These are phyloP conservation scores for Trypanosoma vivax DNA, from an alignment of 208 protist species.

Conservation along the genomic window DNA sequence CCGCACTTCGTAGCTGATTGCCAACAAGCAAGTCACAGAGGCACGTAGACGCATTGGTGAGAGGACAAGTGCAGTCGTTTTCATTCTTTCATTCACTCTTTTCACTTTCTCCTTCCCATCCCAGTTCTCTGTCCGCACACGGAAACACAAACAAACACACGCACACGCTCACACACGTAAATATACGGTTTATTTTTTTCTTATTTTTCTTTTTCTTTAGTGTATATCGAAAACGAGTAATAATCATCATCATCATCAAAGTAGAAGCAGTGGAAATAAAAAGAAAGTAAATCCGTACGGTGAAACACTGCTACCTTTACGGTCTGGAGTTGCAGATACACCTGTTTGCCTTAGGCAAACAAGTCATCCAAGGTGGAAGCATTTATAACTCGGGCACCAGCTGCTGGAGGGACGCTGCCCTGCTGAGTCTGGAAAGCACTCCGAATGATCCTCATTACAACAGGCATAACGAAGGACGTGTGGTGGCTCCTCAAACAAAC, in stretches of 20 bases:
- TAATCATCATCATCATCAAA: too few species aligned
- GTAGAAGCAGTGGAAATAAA: background rate
- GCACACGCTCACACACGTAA: background rate
- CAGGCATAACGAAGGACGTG: slow-evolving; percentile 3
- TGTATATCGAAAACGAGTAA: background rate
- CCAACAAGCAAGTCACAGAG: too few species aligned
- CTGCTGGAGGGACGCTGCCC: background rate
- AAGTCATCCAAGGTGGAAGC: slow-evolving; percentile 30
- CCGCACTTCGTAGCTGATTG: too few species aligned
- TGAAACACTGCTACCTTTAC: too few species aligned
- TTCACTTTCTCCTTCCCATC: too few species aligned
- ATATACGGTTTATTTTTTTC: background rate
- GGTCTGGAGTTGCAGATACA: background rate
- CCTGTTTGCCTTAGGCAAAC: slow-evolving; percentile 28
- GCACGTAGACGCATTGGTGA: too few species aligned
- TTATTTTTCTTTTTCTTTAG: slow-evolving; percentile 1
- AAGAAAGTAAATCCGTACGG: too few species aligned
- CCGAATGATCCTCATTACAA: slow-evolving; percentile 9
- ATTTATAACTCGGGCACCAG: too few species aligned
- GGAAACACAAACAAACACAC: too few species aligned
- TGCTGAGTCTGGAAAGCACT: slow-evolving; percentile 13
- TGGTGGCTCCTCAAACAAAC: slow-evolving; percentile 16
- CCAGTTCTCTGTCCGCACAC: too few species aligned
- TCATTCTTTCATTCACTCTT: too few species aligned
- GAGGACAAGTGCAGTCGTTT: background rate